These are phyloP conservation scores for Fagopyrum esculentum DNA, from an alignment of 148 eudicot species.

Conservation along the genomic window DNA sequence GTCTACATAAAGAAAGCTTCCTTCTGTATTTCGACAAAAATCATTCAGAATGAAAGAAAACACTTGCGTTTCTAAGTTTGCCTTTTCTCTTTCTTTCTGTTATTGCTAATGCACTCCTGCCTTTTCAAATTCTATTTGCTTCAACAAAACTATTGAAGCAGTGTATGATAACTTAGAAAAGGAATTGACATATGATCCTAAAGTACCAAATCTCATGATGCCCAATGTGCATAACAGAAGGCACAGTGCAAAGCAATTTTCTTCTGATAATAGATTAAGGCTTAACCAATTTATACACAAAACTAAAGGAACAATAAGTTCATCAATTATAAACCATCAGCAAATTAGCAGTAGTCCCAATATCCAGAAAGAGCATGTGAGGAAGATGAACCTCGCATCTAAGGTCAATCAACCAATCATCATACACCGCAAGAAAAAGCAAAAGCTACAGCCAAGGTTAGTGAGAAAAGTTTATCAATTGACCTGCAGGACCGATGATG, in stretches of 20 bases:
- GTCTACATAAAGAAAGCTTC: not conserved
- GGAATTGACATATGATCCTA: not conserved
- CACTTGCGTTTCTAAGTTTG: not conserved
- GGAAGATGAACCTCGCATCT: not conserved
- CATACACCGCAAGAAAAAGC: not conserved
- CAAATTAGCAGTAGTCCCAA: not conserved
- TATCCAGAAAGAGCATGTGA: not conserved
- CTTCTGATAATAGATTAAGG: not conserved
- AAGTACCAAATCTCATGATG: not conserved
- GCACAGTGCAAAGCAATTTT: not conserved
- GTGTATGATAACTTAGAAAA: not conserved
- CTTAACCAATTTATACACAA: slow-evolving; percentile 1
- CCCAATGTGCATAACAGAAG: not conserved
- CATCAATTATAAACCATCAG: not conserved
- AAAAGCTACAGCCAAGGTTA: not conserved
- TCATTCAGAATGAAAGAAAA: not conserved
- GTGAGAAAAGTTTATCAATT: not conserved
- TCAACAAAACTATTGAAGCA: not conserved
- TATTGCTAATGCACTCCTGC: not conserved
- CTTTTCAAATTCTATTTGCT: not conserved
- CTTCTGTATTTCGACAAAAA: not conserved
- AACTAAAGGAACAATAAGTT: not conserved
- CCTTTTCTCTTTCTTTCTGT: not conserved
- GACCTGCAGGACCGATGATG: slow-evolving; percentile 73
- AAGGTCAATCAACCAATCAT: not conserved